Evolutionary conservation across 2,329 filamentous ascomycete species (phyloP), one percentile per base, ranked within the genome.

Genomic region (Colletotrichum sidae): DNA sequence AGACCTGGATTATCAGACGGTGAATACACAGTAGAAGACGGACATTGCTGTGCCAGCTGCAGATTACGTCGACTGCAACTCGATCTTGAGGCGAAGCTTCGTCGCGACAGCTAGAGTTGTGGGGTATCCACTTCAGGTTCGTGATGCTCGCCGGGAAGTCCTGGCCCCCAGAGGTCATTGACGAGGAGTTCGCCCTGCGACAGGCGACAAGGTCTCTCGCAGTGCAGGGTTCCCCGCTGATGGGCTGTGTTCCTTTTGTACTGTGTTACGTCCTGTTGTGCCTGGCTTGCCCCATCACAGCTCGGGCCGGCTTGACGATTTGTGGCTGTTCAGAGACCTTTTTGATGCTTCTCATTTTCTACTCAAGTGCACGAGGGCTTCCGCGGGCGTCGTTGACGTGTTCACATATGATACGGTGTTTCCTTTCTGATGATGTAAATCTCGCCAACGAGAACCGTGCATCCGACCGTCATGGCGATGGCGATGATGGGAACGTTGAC

Each of bases 401-500:
- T 57, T 57, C 55, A 57, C 55, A 57, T 34, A 4, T 62, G 68
- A 33, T 88, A 72, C 1, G 81, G 78, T 12, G 67, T 60, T 4
- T 73, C 75, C 25, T 75, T 74, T 65, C 85, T 79, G 35, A 83
- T 79, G 52, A 92, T 83, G 68, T 90, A 92, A 0, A 92, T 81
- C 75, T 92, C 83, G 0, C 86, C 89, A 8, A 90, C 79, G 9
- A 92, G 77, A 1, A 90, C 86, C 0, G 81, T 77, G 68, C 85
- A 88, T 0, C 88, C 89, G 0, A 91, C 84, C 1, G 82, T 81
- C 89, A 92, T 92, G 2, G 89, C 76, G 17, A 91, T 86, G 1
- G 87, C 84, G 68, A 92, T 92, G 49, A 93, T 92, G 0, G 89
- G 89, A 12, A 92, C 73, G 72, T 93, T 93, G 4, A 90, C 84